A percentile compares a stretch with the other conserved stretches of the same genome.
Evolutionary conservation across 352 stramenopile genomes (phyloP).

Genomic region (Phytopythium litorale): DNA sequence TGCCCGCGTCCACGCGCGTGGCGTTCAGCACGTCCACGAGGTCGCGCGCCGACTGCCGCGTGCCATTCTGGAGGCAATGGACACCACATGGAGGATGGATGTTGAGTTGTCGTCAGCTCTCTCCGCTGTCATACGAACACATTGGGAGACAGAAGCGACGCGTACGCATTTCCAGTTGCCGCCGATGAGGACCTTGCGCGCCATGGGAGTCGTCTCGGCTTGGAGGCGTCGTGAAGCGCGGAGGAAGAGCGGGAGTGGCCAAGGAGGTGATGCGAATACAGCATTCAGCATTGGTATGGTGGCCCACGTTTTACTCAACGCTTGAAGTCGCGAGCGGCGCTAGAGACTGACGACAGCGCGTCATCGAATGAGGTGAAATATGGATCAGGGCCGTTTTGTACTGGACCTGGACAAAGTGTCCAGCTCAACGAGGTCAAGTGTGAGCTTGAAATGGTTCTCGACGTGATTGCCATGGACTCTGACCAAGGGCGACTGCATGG

Average conservation of each 20-base stretch:
- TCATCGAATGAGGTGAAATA: not conserved
- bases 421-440: no score
- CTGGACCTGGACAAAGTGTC: not conserved
- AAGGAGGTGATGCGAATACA: no score
- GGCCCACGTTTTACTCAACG: not conserved
- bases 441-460: no score
- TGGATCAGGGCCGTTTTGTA: not conserved
- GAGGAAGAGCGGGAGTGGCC: no score
- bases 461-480: no score
- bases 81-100: no score
- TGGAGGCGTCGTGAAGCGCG: not conserved
- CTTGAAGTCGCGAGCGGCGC: not conserved
- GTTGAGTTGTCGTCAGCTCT: no score
- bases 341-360: not conserved
- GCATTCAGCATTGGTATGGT: no score
- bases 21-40: conserved; percentile 86
- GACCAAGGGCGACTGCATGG: no score
- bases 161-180: conserved; percentile 94
- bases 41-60: conserved; percentile 81
- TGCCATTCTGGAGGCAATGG: conserved; percentile 42
- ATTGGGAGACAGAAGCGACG: conserved; percentile 9
- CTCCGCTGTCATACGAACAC: no score
- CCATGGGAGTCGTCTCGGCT: conserved; percentile 12
- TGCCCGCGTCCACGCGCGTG: conserved; percentile 45
- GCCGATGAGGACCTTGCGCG: conserved; percentile 87